Conservation (phyloP, 2,329 filamentous ascomycete genomes). For the Penicillium concentricum region DNA sequence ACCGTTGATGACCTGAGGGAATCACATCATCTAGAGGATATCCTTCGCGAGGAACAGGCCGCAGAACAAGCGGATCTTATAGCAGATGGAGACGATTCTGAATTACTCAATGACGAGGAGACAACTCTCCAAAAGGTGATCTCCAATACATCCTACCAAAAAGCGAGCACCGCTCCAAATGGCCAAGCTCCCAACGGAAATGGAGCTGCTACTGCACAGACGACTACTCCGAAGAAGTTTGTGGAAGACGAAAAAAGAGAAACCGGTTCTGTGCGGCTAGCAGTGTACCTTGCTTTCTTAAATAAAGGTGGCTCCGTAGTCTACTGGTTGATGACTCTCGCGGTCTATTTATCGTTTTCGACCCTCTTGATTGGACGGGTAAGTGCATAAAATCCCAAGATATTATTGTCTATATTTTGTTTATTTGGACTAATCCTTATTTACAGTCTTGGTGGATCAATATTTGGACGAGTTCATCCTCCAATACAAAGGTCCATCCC, state of each 20-base stretch:
- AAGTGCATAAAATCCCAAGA: slow-evolving; percentile 22
- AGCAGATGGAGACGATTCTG: slow-evolving; percentile 8
- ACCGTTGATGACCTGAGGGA: slow-evolving; percentile 58
- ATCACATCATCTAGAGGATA: slow-evolving; percentile 42
- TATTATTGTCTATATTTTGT: neutral
- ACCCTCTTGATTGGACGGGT: slow-evolving; percentile 53
- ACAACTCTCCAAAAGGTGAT: slow-evolving; percentile 24
- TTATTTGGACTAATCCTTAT: slow-evolving; percentile 2
- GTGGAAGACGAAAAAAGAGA: slow-evolving; percentile 74
- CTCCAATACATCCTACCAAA: slow-evolving; percentile 18
- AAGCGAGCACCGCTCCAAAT: slow-evolving; percentile 5
- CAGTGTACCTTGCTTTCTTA: slow-evolving; percentile 68
- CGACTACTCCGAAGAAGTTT: slow-evolving; percentile 61
- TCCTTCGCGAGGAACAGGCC: slow-evolving; percentile 41
- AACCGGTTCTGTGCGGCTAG: slow-evolving; percentile 65
- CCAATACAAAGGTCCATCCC: slow-evolving; percentile 13
- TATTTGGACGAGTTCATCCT: slow-evolving; percentile 44
- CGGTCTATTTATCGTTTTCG: slow-evolving; percentile 58
- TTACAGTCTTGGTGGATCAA: slow-evolving; percentile 48
- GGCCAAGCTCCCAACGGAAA: slow-evolving; percentile 12
- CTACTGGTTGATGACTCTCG: slow-evolving; percentile 58
- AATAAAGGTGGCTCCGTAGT: slow-evolving; percentile 62
- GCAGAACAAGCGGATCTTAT: slow-evolving; percentile 43
- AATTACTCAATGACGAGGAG: slow-evolving; percentile 14
- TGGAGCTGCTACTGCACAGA: slow-evolving; percentile 20